Percentiles rank a stretch among this genome's conserved stretches.
These are phyloP conservation scores for Xylaria flabelliformis DNA, from an alignment of 495 filamentous ascomycete genomes.

Conservation along the genomic window DNA sequence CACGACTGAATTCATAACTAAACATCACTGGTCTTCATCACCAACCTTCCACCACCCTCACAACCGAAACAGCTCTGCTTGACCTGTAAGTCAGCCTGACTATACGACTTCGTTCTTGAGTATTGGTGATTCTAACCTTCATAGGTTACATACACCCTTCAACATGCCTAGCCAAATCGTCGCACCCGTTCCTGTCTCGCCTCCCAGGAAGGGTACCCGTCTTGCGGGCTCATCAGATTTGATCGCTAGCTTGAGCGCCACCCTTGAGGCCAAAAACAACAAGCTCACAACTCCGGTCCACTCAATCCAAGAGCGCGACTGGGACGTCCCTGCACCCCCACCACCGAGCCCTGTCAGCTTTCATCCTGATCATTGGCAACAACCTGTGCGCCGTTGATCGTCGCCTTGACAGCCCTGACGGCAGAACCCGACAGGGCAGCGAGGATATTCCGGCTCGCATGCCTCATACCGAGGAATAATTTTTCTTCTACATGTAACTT, in stretches of 20 bases:
- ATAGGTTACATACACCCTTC: slow-evolving; percentile 23
- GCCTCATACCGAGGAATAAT: slow-evolving; percentile 4
- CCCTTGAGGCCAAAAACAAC: slow-evolving; percentile 46
- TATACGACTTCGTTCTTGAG: background rate
- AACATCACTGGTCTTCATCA: background rate
- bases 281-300: slow-evolving; percentile 48
- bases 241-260: slow-evolving; percentile 54
- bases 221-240: slow-evolving; percentile 52
- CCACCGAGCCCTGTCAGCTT: slow-evolving; percentile 58
- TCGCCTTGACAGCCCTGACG: background rate
- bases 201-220: slow-evolving; percentile 45
- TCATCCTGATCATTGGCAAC: slow-evolving; percentile 53
- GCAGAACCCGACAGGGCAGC: background rate
- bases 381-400: slow-evolving; percentile 34
- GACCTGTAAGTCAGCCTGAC: slow-evolving; percentile 10
- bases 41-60: slow-evolving; percentile 7
- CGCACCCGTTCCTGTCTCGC: slow-evolving; percentile 52
- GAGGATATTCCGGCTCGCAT: background rate
- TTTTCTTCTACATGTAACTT: slow-evolving; percentile 33
- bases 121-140: background rate
- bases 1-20: background rate
- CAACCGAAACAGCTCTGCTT: background rate
- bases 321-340: slow-evolving; percentile 56
- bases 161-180: slow-evolving; percentile 56
- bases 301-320: slow-evolving; percentile 56